Conservation (phyloP, 306 rosid species). For the Cucumis melo region DNA sequence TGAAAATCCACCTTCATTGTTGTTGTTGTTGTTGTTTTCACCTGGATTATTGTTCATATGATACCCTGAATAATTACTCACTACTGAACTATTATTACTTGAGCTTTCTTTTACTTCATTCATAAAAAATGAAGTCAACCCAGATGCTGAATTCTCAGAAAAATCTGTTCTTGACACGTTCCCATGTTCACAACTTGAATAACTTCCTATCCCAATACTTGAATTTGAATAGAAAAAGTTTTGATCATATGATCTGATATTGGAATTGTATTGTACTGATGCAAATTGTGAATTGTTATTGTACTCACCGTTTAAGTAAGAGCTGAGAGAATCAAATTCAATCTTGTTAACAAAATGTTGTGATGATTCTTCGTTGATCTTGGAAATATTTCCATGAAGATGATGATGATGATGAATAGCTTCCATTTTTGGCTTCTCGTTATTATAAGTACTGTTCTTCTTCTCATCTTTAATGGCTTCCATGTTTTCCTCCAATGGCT, state of each 20-base stretch:
- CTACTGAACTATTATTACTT: conserved; percentile 77
- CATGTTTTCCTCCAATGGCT: conserved; percentile 33
- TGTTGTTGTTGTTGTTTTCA: conserved; percentile 17
- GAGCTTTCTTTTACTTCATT: conserved; percentile 63
- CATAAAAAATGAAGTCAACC: conserved; percentile 37
- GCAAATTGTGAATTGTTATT: background rate
- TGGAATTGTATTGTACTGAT: background rate
- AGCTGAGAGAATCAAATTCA: background rate
- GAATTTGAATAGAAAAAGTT: conserved; percentile 17
- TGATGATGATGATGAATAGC: background rate
- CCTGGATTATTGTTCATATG: conserved; percentile 22
- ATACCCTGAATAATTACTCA: conserved; percentile 44
- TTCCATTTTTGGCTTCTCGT: background rate
- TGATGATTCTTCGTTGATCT: background rate
- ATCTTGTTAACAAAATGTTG: background rate
- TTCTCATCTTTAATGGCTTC: conserved; percentile 8
- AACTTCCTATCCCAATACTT: conserved; percentile 51
- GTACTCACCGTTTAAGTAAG: background rate
- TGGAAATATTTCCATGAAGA: background rate
- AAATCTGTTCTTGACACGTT: conserved; percentile 44
- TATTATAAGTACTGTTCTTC: conserved; percentile 9
- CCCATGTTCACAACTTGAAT: conserved; percentile 57
- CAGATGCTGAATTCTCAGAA: conserved; percentile 54
- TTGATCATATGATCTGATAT: conserved; percentile 4
- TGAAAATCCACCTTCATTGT: conserved; percentile 22